Conservation (phyloP, 2,329 filamentous ascomycete genomes). For the Capronia epimyces region DNA sequence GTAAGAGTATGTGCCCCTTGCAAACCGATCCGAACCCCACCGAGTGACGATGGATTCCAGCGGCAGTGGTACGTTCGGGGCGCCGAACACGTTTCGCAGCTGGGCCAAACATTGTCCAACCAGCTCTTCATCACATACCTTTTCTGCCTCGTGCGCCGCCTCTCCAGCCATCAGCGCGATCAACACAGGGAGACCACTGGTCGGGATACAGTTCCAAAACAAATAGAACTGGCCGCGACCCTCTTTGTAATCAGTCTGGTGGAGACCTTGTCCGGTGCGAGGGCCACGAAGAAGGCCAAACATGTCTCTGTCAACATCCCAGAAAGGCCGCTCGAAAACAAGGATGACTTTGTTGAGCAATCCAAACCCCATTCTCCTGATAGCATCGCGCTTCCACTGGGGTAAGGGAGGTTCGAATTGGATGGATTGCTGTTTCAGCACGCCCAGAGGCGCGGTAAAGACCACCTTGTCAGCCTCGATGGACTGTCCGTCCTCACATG, state of each 20-base stretch:
- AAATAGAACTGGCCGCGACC: conserved; percentile 90
- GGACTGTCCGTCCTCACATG: conserved; percentile 69
- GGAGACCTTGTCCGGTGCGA: conserved; percentile 59
- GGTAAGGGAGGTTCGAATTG: conserved; percentile 90
- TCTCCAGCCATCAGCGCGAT: conserved; percentile 95
- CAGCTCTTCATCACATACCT: conserved; percentile 66
- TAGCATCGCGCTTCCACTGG: conserved; percentile 73
- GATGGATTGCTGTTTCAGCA: conserved; percentile 76
- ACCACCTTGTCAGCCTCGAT: conserved; percentile 88
- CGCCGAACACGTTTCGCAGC: conserved; percentile 67
- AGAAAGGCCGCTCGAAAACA: conserved; percentile 83
- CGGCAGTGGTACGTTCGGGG: conserved; percentile 63
- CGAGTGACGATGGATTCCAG: conserved; percentile 83
- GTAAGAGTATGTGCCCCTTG: conserved; percentile 92
- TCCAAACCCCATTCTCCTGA: conserved; percentile 82
- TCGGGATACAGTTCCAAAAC: conserved; percentile 94
- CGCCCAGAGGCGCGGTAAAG: conserved; percentile 81
- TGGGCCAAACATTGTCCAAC: conserved; percentile 74
- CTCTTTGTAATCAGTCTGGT: conserved; percentile 71
- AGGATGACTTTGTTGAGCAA: conserved; percentile 92
- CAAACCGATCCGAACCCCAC: conserved; percentile 86
- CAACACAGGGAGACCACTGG: conserved; percentile 78
- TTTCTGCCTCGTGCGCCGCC: conserved; percentile 82
- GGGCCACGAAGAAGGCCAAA: conserved; percentile 84
- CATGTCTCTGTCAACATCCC: conserved; percentile 84